phyloP scores from a whole-genome alignment of 2,329 filamentous ascomycete genomes.

The Beauveria sp. region DNA sequence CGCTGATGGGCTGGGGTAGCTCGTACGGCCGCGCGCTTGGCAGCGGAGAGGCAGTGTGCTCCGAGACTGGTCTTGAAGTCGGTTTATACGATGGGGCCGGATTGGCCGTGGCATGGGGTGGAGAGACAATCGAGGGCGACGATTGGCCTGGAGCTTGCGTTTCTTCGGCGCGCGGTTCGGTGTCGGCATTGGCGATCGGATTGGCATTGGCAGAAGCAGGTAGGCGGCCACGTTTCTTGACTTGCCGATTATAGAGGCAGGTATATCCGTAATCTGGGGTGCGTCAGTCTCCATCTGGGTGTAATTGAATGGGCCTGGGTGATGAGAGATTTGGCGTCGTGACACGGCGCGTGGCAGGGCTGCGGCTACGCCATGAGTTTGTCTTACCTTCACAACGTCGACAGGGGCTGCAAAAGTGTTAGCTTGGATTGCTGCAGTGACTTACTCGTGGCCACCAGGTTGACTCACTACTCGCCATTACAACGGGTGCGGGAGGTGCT shows the following conservation, averaged over 20 bases:
- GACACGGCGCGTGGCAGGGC: no score
- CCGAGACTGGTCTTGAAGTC: background rate
- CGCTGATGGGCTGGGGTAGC: background rate
- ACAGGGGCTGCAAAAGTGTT: conserved; percentile 17
- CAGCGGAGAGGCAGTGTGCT: background rate
- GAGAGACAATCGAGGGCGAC: conserved; percentile 2
- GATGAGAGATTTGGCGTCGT: background rate
- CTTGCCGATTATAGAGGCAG: conserved; percentile 28
- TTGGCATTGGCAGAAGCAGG: conserved; percentile 18
- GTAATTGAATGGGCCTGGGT: background rate
- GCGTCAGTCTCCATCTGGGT: background rate
- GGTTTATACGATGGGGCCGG: background rate
- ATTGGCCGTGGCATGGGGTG: background rate
- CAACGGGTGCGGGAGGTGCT: conserved; percentile 34
- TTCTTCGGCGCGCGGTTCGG: background rate
- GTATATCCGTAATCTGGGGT: conserved; percentile 28
- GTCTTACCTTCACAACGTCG: conserved; percentile 29
- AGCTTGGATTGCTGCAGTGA: background rate
- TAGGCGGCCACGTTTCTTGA: conserved; percentile 29
- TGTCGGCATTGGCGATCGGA: background rate
- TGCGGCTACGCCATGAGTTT: background rate
- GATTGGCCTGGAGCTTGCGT: background rate
- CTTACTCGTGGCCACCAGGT: background rate
- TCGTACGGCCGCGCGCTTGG: conserved; percentile 5
- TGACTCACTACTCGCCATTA: conserved; percentile 34